Conservation (phyloP, 1,284 basidiomycete genomes). For the Coriolopsis trogii region DNA sequence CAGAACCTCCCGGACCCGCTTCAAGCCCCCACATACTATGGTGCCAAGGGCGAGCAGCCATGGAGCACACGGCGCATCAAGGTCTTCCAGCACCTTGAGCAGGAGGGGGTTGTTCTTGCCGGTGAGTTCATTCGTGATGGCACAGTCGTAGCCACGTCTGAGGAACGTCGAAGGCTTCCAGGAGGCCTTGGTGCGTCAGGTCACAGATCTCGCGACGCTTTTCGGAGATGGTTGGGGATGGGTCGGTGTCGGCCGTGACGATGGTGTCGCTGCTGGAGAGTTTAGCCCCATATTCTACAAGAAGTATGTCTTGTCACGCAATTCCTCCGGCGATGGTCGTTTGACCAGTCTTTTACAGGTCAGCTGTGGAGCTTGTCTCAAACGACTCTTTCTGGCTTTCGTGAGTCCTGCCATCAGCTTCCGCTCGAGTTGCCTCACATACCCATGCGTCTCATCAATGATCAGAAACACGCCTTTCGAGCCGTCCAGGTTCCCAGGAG, state of each 20-base stretch:
- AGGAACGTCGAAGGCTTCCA: constrained; percentile 50
- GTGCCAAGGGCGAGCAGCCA: constrained; percentile 44
- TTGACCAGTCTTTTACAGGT: constrained; percentile 27
- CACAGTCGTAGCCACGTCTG: not conserved
- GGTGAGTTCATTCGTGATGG: constrained; percentile 27
- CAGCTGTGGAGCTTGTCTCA: constrained; percentile 41
- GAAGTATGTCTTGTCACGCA: constrained; percentile 36
- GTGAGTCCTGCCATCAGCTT: constrained; percentile 35
- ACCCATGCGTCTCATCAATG: not conserved
- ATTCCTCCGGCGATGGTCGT: not conserved
- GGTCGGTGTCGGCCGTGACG: constrained; percentile 68
- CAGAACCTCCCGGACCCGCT: constrained; percentile 47
- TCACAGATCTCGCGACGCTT: constrained; percentile 58
- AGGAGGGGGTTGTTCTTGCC: constrained; percentile 42
- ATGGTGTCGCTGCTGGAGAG: constrained; percentile 59
- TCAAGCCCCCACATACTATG: constrained; percentile 37
- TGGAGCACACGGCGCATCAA: constrained; percentile 54
- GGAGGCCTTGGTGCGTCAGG: constrained; percentile 62
- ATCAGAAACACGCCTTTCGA: constrained; percentile 49
- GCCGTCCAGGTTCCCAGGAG: constrained; percentile 54
- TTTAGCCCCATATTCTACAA: constrained; percentile 70
- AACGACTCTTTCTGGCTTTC: constrained; percentile 62
- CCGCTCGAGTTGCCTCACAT: not conserved
- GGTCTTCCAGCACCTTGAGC: constrained; percentile 49
- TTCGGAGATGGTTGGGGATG: constrained; percentile 57